Evolutionary conservation across 208 protist species (phyloP).

Genomic region (Trypanosoma congolense): DNA sequence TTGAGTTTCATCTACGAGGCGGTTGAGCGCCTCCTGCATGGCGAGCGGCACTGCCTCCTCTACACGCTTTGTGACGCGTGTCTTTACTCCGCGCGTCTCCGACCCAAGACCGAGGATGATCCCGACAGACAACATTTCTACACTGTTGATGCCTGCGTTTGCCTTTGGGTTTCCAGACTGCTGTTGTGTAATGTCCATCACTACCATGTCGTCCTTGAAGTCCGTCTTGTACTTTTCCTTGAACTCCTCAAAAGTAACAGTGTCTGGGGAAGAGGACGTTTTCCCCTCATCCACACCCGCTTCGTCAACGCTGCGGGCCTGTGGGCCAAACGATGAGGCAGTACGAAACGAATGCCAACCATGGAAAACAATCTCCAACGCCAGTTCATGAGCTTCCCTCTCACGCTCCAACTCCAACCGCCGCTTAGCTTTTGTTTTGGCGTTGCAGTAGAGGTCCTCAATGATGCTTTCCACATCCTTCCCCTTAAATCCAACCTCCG

Average conservation of each 20-base stretch:
- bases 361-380: conserved; percentile 71
- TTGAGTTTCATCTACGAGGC: conserved; percentile 85
- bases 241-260: conserved; percentile 77
- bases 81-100: conserved; percentile 44
- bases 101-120: conserved; percentile 53
- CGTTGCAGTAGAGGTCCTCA: conserved; percentile 91
- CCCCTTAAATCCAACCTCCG: conserved; percentile 94
- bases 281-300: conserved; percentile 16
- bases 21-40: conserved; percentile 82
- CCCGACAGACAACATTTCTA: conserved; percentile 62
- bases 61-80: conserved; percentile 63
- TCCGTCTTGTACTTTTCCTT: conserved; percentile 66
- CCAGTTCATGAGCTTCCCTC: conserved; percentile 69
- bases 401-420: conserved; percentile 59
- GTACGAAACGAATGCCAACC: conserved; percentile 49
- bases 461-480: conserved; percentile 97
- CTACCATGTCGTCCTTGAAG: conserved; percentile 71
- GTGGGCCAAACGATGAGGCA: conserved; percentile 10
- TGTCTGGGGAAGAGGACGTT: conserved; percentile 7
- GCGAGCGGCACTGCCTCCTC: conserved; percentile 76
- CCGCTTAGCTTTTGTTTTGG: conserved; percentile 84
- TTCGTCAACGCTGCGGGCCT: conserved; percentile 1
- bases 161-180: conserved; percentile 26
- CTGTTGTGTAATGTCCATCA: conserved; percentile 59
- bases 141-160: conserved; percentile 19